Percentiles rank a stretch among this genome's conserved stretches.
Evolutionary conservation across 2,329 filamentous ascomycete genomes (phyloP).

Genomic region (Myriosclerotinia scirpicola): DNA sequence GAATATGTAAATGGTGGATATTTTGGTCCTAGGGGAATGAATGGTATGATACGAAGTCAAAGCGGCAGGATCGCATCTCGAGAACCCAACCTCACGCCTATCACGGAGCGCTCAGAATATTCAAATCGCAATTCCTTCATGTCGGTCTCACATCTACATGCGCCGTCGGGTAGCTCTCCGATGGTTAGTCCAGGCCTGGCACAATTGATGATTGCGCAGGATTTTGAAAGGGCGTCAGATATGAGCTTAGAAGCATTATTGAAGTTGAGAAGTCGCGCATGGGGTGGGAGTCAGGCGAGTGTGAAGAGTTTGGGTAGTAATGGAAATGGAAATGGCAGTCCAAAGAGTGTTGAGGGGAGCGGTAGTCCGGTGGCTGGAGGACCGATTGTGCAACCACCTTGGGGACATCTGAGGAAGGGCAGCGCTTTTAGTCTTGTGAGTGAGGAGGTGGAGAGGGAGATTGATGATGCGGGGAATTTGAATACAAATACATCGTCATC

Average conservation of each 20-base stretch:
- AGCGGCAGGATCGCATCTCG: constrained; percentile 74
- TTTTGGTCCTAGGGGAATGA: constrained; percentile 74
- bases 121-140: constrained; percentile 89
- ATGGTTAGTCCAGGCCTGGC: constrained; percentile 72
- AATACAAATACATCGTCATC: neutral
- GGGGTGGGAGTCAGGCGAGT: constrained; percentile 78
- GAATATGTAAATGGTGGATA: constrained; percentile 78
- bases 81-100: constrained; percentile 92
- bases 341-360: constrained; percentile 34
- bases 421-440: constrained; percentile 21
- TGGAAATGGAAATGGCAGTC: constrained; percentile 39
- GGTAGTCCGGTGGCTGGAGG: constrained; percentile 31
- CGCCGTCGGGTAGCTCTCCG: constrained; percentile 33
- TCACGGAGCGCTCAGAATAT: constrained; percentile 94
- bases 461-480: constrained; percentile 26
- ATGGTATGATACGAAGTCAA: constrained; percentile 59
- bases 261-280: constrained; percentile 71
- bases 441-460: constrained; percentile 23
- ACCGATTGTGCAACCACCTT: constrained; percentile 6
- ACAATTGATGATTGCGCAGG: constrained; percentile 62
- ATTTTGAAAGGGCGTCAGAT: constrained; percentile 54
- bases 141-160: constrained; percentile 47
- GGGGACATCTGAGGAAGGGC: constrained; percentile 19
- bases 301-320: constrained; percentile 56
- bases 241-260: constrained; percentile 71